Conservation (phyloP, 2,329 filamentous ascomycete genomes). For the Cladophialophora carrionii region DNA sequence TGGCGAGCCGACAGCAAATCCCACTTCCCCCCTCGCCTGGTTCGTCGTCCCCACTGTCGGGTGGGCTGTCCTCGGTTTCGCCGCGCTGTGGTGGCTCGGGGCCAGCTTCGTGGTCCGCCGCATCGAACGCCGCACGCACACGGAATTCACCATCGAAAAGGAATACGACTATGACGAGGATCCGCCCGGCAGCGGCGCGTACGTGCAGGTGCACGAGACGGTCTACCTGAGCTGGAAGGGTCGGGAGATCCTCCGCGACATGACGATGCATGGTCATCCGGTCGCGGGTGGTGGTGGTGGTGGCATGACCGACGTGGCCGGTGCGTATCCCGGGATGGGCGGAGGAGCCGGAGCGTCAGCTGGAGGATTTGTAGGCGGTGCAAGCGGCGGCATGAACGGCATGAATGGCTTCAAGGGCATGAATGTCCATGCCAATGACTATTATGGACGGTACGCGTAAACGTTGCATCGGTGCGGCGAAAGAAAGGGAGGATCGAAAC, state of each 20-base stretch:
- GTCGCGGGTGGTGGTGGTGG: not conserved
- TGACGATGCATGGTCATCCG: not conserved
- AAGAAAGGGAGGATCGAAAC: not conserved
- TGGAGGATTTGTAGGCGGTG: not conserved
- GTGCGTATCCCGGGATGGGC: not conserved
- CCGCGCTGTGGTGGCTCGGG: slow-evolving; percentile 7
- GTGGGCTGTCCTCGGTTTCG: not conserved
- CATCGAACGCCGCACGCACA: not conserved
- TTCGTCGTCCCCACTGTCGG: slow-evolving; percentile 1
- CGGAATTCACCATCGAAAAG: not conserved
- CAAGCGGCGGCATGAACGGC: slow-evolving; percentile 2
- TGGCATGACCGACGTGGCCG: not conserved
- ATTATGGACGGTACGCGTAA: not conserved
- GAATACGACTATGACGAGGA: slow-evolving; percentile 1
- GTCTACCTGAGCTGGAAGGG: slow-evolving; percentile 7
- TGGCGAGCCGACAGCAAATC: not conserved
- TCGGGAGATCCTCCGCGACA: not conserved
- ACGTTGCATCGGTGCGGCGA: not conserved
- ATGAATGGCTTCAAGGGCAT: not conserved
- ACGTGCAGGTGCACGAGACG: slow-evolving; percentile 4
- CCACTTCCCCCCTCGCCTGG: not conserved
- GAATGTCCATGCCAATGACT: not conserved
- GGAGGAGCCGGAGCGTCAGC: not conserved
- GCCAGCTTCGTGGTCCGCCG: not conserved
- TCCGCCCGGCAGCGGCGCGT: not conserved